phyloP scores from a whole-genome alignment of 441 rosid genomes.

The Bruguiera hainesii region DNA sequence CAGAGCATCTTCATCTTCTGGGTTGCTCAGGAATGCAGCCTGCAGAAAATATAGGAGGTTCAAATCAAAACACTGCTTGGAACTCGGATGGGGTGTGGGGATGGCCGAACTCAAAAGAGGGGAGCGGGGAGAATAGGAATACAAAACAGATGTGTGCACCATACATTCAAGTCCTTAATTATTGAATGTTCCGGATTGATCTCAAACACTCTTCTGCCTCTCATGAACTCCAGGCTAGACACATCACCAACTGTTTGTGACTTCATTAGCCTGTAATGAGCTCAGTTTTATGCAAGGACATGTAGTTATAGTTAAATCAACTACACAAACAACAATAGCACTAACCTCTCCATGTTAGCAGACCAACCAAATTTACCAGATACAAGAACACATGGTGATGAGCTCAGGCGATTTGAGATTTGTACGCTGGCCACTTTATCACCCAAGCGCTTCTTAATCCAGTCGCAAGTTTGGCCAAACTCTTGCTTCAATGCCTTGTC shows the following conservation, averaged over 20 bases:
- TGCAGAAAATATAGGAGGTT: conserved; percentile 23
- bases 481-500: conserved; percentile 75
- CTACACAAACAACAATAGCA: background rate
- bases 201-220: conserved; percentile 89
- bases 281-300: conserved; percentile 8
- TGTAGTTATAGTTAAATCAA: background rate
- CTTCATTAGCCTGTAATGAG: conserved; percentile 72
- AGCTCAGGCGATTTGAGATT: conserved; percentile 79
- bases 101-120: background rate
- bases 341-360: conserved; percentile 95
- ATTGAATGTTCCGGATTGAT: conserved; percentile 88
- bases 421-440: conserved; percentile 90
- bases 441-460: conserved; percentile 88
- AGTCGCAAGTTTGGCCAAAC: conserved; percentile 87
- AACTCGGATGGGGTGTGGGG: background rate
- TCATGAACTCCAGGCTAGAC: conserved; percentile 84
- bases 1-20: conserved; percentile 70
- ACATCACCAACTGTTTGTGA: conserved; percentile 77
- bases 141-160: background rate
- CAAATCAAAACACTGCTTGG: background rate
- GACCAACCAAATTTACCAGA: conserved; percentile 97
- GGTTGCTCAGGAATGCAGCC: conserved; percentile 70
- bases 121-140: background rate
- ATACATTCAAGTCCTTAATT: conserved; percentile 61
- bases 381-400: conserved; percentile 95